A percentile compares a stretch with the other conserved stretches of the same genome.
Conservation (phyloP, 805 yeast species). For the Lachancea lanzarotensis region DNA sequence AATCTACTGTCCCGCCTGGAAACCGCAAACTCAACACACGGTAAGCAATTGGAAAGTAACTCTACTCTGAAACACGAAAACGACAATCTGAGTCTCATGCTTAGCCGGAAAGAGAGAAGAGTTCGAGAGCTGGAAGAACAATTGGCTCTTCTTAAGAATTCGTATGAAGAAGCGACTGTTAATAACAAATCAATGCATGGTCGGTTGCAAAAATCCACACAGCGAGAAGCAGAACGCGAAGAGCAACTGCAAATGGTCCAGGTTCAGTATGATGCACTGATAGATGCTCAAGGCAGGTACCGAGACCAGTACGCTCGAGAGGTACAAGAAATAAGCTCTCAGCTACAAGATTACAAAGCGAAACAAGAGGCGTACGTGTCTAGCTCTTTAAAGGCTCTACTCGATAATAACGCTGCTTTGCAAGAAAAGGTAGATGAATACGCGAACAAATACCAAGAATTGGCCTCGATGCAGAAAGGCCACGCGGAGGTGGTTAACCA, state of each 20-base stretch:
- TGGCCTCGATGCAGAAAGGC: constrained; percentile 9
- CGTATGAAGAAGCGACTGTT: constrained; percentile 7
- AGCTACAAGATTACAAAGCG: constrained; percentile 1
- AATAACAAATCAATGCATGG: constrained; percentile 5
- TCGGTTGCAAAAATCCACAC: constrained; percentile 1
- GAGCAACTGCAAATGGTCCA: constrained; percentile 17
- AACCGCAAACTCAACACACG: constrained; percentile 35
- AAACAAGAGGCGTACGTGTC: constrained; percentile 2
- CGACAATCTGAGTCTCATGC: constrained; percentile 61
- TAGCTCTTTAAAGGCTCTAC: constrained; percentile 1
- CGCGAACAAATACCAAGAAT: constrained; percentile 8
- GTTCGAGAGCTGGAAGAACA: constrained; percentile 57
- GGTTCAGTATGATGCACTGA: constrained; percentile 21
- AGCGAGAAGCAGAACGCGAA: constrained; percentile 9
- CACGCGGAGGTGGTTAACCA: constrained; percentile 9
- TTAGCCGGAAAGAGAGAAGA: constrained; percentile 65
- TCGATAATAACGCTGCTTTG: constrained; percentile 2
- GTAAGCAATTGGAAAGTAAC: constrained; percentile 44
- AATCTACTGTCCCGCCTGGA: constrained; percentile 50
- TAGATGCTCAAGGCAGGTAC: constrained; percentile 22
- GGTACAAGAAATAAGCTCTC: constrained; percentile 10
- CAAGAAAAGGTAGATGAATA: constrained; percentile 5
- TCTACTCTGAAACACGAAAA: constrained; percentile 72
- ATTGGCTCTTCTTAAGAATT: constrained; percentile 9
- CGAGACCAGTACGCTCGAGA: constrained; percentile 22